Conservation (phyloP, 192 early-diverging fungal species). For the Dissophora globulifera region DNA sequence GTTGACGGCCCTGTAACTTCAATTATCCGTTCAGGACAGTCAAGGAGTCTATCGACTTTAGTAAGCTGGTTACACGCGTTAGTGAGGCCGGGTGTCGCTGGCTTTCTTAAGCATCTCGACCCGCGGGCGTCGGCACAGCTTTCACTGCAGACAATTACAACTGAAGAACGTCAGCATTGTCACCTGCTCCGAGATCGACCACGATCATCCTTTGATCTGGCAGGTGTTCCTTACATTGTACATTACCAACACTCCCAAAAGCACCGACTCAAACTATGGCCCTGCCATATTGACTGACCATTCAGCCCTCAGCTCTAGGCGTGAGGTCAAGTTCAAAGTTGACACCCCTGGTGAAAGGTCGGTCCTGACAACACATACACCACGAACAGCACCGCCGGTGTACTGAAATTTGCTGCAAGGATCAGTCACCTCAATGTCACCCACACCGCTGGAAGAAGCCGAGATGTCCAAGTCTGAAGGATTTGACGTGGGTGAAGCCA, state of each 20-base stretch:
- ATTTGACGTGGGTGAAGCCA: background rate
- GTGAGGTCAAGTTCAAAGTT: conserved; percentile 31
- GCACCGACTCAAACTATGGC: conserved; percentile 20
- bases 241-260: conserved; percentile 39
- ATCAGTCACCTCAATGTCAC: conserved; percentile 49
- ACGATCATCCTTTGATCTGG: conserved; percentile 29
- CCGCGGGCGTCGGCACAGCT: conserved; percentile 28
- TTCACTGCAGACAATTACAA: conserved; percentile 36
- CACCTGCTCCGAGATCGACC: conserved; percentile 31
- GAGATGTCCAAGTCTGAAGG: background rate
- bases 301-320: conserved; percentile 17
- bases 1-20: conserved; percentile 7
- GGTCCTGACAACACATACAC: conserved; percentile 37
- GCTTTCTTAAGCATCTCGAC: conserved; percentile 49
- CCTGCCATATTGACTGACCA: conserved; percentile 7
- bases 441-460: conserved; percentile 25
- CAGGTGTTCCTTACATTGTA: conserved; percentile 37
- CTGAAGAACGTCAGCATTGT: conserved; percentile 50
- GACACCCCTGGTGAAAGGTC: conserved; percentile 30
- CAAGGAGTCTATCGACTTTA: conserved; percentile 15
- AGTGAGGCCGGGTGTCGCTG: conserved; percentile 48
- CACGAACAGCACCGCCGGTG: conserved; percentile 17
- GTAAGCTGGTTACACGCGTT: conserved; percentile 23
- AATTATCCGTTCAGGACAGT: conserved; percentile 19
- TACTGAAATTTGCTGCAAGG: conserved; percentile 32